phyloP scores from a whole-genome alignment of 768 basidiomycete genomes.

The Filobasidium floriforme region DNA sequence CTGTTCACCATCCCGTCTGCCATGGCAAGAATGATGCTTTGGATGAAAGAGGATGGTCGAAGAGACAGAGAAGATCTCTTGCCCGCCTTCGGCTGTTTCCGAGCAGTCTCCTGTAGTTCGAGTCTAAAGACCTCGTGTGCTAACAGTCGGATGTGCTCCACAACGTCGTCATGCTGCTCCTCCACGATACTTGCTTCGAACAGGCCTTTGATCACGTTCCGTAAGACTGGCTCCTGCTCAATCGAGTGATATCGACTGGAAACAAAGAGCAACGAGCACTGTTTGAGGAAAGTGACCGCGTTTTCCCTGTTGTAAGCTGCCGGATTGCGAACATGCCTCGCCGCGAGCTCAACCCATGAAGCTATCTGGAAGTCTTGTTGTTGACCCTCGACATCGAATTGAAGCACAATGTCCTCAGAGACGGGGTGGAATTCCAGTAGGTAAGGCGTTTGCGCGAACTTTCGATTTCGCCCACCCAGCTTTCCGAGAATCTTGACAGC shows the following conservation, averaged over 20 bases:
- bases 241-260: slow-evolving; percentile 47
- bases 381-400: slow-evolving; percentile 17
- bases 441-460: slow-evolving; percentile 73
- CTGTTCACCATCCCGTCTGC: slow-evolving; percentile 46
- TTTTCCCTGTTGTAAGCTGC: slow-evolving; percentile 13
- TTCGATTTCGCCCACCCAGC: slow-evolving; percentile 85
- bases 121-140: slow-evolving; percentile 17
- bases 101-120: slow-evolving; percentile 52
- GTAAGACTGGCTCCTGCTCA: slow-evolving; percentile 67
- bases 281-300: slow-evolving; percentile 17
- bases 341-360: slow-evolving; percentile 13
- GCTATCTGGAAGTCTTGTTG: slow-evolving; percentile 16
- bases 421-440: slow-evolving; percentile 62
- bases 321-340: slow-evolving; percentile 12
- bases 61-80: slow-evolving; percentile 37
- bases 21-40: slow-evolving; percentile 68
- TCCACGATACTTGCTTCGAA: slow-evolving; percentile 66
- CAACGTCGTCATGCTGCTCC: slow-evolving; percentile 49
- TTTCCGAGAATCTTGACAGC: slow-evolving; percentile 95
- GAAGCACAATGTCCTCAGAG: slow-evolving; percentile 10
- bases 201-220: slow-evolving; percentile 62
- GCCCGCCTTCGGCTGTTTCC: slow-evolving; percentile 50
- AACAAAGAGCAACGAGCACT: slow-evolving; percentile 18
- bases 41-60: slow-evolving; percentile 51
- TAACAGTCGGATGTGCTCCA: slow-evolving; percentile 35